Base-by-base conservation (phyloP, 2,329 filamentous ascomycete genomes). In the Penicillium concentricum region DNA sequence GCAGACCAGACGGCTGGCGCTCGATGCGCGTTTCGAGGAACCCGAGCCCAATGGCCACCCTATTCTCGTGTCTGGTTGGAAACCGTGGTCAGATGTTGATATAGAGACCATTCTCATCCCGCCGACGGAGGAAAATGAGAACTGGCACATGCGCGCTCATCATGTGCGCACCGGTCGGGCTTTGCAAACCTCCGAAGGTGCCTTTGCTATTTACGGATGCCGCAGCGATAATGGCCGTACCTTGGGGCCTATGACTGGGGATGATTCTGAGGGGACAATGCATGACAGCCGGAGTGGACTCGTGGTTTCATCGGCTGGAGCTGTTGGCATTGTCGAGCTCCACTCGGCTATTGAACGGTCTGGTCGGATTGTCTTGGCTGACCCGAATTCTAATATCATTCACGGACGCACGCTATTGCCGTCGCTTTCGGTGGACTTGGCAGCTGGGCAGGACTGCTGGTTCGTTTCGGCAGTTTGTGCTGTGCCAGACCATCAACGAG, bases 341-440 rank as follows among this genome's bases (percentile, higher is more conserved):
- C 66, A 67, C 16, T 64, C 72, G 6, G 41, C 54, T n/a, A 65
- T 58, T 20, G 59, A 67, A 13, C 79, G 87, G 20, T 74, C 72
- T 52, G 89, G 88, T 3, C 86, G 82, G 68, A 78, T 91, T 26
- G 84, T 92, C 46, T 86, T 91, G 56, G 87, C 88, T 12, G 90
- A 92, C 69, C 88, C 89, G 7, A 92, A 92, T 75, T 89, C 87
- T 46, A 92, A 92, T 73, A 75, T 92, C 34, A 79, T 91, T 2
- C 86, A 91, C 74, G 85, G 86, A 57, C 78, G 89, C 57, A 91
- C 87, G 4, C 81, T 88, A 41, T 83, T 92, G 63, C 90, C 90
- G 24, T 87, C 87, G 30, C 73, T 92, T 66, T 83, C 86, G 68
- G 80, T 83, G 60, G 85, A 84, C 26, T 70, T 92, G 35, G 76